These are phyloP conservation scores for Eremochloa ophiuroides DNA, from an alignment of 176 grass and related monocot genomes.

Conservation along the genomic window DNA sequence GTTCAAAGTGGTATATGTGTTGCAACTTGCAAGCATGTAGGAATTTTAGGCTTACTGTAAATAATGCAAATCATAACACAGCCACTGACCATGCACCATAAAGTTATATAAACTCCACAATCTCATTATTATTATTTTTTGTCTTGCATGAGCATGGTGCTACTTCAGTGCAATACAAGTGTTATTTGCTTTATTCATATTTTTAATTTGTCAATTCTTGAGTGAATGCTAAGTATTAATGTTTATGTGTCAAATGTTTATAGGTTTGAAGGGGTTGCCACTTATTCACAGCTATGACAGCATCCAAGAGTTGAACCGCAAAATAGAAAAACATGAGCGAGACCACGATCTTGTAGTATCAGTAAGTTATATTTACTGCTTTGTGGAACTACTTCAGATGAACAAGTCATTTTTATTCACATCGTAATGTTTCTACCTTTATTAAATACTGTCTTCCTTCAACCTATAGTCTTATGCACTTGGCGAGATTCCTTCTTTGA, in stretches of 20 bases:
- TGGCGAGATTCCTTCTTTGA: conserved; percentile 94
- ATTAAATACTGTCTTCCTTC: conserved; percentile 8
- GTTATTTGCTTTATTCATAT: background rate
- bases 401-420: background rate
- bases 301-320: conserved; percentile 92
- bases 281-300: conserved; percentile 93
- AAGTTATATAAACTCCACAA: background rate
- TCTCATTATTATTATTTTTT: background rate
- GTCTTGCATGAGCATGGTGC: background rate
- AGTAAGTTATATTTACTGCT: conserved; percentile 52
- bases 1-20: background rate
- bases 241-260: background rate
- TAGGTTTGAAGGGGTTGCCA: conserved; percentile 80
- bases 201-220: background rate
- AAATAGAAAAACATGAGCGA: conserved; percentile 67
- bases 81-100: background rate
- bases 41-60: background rate
- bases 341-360: conserved; percentile 87
- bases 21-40: background rate
- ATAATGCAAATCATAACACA: background rate
- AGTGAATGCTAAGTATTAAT: conserved; percentile 8
- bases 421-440: conserved; percentile 15
- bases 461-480: conserved; percentile 83
- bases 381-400: conserved; percentile 25
- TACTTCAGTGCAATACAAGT: conserved; percentile 10